Base-by-base conservation (phyloP, 768 basidiomycete species). In the Termitomyces heimii region DNA sequence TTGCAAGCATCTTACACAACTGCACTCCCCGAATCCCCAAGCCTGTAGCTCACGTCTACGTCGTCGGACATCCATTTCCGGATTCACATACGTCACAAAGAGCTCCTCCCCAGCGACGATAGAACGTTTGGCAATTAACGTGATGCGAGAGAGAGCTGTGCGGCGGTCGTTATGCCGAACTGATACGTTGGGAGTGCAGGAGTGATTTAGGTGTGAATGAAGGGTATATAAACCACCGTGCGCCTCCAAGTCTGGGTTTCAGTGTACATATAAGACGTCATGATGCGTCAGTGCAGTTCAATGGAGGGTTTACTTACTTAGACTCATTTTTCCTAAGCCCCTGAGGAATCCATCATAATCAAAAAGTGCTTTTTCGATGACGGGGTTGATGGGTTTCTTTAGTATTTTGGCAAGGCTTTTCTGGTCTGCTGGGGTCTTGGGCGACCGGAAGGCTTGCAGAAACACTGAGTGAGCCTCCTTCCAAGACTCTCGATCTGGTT, bases 201-300 rank as follows among this genome's bases (percentile, higher is more conserved):
- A 80, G 68, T 97, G 94, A 70, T 96, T 97, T 31, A 95, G 69
- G 62, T 94, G 90, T 2, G 92, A 88, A 67, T 95, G 92, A 5
- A 94, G 78, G 22, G 79, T 81, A 71, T 94, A 96, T 10, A 96
- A 74, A 2, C 92, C 93, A 2, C 92, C 92, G 54, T 94, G 90
- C 2, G 87, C 82, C 71, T 94, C 93, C 51, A 94, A 75, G 65
- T 94, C 88, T 88, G 18, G 18, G 46, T 52, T 7, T 24, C 18
- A 37, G 20, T 39, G 43, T 16, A 43, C 46, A 45, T 40, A 40
- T 39, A 57, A 54, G 13, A 20, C 7, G 22, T 35, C 54, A 51
- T 43, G 48, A 46, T 37, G 54, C n/a, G 56, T 55, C 37, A 22
- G 39, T 54, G 44, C 52, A 46, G 54, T 31, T 59, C 6, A 35